Conservation (phyloP, 2,329 filamentous ascomycete species). For the Ceratocystis harringtonii region DNA sequence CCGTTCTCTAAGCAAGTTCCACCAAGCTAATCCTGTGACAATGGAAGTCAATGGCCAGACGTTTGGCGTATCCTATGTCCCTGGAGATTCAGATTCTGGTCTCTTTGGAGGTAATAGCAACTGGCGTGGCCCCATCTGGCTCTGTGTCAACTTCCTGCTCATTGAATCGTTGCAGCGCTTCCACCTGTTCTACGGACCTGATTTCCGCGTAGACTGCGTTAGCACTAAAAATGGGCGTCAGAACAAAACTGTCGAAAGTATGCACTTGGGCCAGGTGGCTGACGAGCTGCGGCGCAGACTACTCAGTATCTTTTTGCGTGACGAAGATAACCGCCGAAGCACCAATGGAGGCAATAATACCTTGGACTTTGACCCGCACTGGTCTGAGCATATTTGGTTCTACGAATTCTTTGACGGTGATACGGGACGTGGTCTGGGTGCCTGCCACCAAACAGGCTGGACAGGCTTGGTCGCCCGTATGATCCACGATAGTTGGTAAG, state of each 20-base stretch:
- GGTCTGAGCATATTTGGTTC: constrained; percentile 90
- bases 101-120: constrained; percentile 96
- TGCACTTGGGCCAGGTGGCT: constrained; percentile 89
- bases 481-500: constrained; percentile 94
- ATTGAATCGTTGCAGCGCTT: constrained; percentile 91
- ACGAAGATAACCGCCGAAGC: constrained; percentile 72
- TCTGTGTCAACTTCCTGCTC: constrained; percentile 88
- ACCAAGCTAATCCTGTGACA: constrained; percentile 76
- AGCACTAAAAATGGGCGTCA: constrained; percentile 2
- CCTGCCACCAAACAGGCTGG: constrained; percentile 93
- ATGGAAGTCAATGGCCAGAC: constrained; percentile 92
- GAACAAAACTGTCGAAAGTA: constrained; percentile 33
- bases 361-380: constrained; percentile 81
- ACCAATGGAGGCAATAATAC: constrained; percentile 75
- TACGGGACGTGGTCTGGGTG: constrained; percentile 72
- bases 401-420: constrained; percentile 97
- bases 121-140: constrained; percentile 91
- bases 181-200: constrained; percentile 87
- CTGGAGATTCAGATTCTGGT: constrained; percentile 90
- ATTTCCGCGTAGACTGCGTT: constrained; percentile 81
- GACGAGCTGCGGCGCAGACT: constrained; percentile 91
- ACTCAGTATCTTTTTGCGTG: constrained; percentile 76
- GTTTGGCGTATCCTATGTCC: constrained; percentile 77
- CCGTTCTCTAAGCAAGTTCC: constrained; percentile 78
- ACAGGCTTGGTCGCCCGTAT: constrained; percentile 89